Conservation (phyloP, 179 eudicot species). For the Gypsophila paniculata region DNA sequence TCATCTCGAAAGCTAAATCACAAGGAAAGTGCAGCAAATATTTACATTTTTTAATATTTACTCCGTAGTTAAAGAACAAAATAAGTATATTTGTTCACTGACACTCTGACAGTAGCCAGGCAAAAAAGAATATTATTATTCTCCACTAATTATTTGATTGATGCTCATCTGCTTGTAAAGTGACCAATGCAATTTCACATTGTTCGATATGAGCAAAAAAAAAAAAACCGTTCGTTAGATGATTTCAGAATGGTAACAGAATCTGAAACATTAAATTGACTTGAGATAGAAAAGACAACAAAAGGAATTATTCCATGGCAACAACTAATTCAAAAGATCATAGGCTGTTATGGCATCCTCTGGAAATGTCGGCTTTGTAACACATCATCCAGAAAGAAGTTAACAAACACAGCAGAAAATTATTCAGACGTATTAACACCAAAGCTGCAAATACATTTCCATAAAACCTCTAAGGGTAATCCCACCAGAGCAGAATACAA, state of each 20-base stretch:
- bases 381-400: too few relatives aligned
- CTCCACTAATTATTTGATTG: background rate
- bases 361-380: background rate
- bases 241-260: background rate
- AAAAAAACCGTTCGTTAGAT: background rate
- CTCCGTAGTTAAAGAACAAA: background rate
- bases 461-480: too few relatives aligned
- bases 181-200: background rate
- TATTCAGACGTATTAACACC: too few relatives aligned
- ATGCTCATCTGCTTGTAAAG: background rate
- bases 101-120: background rate
- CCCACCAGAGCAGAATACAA: background rate
- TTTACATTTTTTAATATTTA: background rate
- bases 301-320: background rate
- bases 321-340: background rate
- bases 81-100: background rate
- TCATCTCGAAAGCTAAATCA: background rate
- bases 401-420: too few relatives aligned
- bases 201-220: background rate
- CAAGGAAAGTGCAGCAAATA: background rate
- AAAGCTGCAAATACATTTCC: too few relatives aligned
- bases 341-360: background rate
- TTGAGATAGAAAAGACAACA: background rate
- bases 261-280: background rate
- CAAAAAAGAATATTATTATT: conserved; percentile 1